Base-by-base conservation (phyloP, 345 rosid genomes). In the Luvunga scandens region DNA sequence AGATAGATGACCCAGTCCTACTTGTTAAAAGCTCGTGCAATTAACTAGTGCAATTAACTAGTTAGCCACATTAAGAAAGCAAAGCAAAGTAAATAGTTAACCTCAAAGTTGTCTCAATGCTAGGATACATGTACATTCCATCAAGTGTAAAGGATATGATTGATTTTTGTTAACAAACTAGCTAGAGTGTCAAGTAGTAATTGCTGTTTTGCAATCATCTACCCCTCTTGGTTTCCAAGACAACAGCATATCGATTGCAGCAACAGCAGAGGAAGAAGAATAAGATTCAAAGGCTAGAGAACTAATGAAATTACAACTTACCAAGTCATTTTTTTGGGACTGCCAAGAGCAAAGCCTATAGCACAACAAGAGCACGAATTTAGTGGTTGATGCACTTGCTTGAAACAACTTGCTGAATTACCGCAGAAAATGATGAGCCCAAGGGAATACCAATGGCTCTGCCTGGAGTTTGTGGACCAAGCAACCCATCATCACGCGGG, bases 371-470 rank as follows among this genome's bases (percentile, higher is more conserved):
- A 30, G 62, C 75, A 75, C 31, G 39, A 62, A 19, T 22, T 73
- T 61, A 73, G 50, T 6, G 74, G 73, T 56, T 5, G 65, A 75
- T 59, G 68, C 50, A 36, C 71, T 66, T 70, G 63, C 33, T 77
- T 1, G 67, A 77, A 60, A 10, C 66, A 28, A 42, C 75, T 27
- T 42, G 77, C 57, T 84, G 76, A 75, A 72, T 68, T 79, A 79
- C 30, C 25, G 73, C 64, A 22, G 94, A 85, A 80, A 90, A 86
- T 28, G 89, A 86, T 34, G 80, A 55, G 30, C 90, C 94, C 64
- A 87, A 84, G 25, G 90, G 82, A 25, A 88, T 72, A 62, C 78
- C 30, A 62, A 77, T 16, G 38, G 66, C 80, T 71, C 69, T 33
- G 67, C 66, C 22, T 13, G 81, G 59, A 2, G 61, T 78, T 80